These are phyloP conservation scores for Lachnellula hyalina DNA, from an alignment of 2,329 filamentous ascomycete genomes.

Conservation along the genomic window DNA sequence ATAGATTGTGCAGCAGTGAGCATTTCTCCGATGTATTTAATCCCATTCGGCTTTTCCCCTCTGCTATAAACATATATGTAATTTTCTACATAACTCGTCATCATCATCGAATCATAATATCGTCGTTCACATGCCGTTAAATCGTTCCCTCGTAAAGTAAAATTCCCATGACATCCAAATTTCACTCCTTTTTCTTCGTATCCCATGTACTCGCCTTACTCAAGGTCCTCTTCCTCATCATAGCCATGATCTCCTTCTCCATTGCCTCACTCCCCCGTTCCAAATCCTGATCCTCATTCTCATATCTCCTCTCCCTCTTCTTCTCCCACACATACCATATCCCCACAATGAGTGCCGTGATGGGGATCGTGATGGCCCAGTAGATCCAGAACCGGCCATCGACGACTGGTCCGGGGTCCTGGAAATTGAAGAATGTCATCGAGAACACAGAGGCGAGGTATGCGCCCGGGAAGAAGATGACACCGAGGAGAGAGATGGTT, in stretches of 20 bases:
- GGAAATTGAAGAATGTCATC: conserved; percentile 64
- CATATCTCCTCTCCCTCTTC: conserved; percentile 17
- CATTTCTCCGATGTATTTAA: neutral
- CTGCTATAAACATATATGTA: neutral
- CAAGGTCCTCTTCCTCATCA: conserved; percentile 27
- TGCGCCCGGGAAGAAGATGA: conserved; percentile 58
- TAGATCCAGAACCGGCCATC: conserved; percentile 56
- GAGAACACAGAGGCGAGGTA: conserved; percentile 59
- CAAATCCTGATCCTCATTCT: conserved; percentile 25
- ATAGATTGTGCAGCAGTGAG: too few species aligned
- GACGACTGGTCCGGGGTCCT: conserved; percentile 29
- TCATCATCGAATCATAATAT: neutral
- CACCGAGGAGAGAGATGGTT: conserved; percentile 57
- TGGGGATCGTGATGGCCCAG: conserved; percentile 54
- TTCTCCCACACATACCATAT: conserved; percentile 45
- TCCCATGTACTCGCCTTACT: conserved; percentile 25
- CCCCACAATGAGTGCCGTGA: conserved; percentile 50
- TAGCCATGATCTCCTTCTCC: conserved; percentile 26
- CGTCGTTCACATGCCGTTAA: neutral
- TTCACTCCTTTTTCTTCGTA: conserved; percentile 6
- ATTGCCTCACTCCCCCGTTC: conserved; percentile 26
- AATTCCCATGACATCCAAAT: neutral
- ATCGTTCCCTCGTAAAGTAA: neutral
- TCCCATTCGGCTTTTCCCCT: neutral
- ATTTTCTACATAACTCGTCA: neutral